phyloP scores from a whole-genome alignment of 2,329 filamentous ascomycete genomes.

The Fusarium sp. region DNA sequence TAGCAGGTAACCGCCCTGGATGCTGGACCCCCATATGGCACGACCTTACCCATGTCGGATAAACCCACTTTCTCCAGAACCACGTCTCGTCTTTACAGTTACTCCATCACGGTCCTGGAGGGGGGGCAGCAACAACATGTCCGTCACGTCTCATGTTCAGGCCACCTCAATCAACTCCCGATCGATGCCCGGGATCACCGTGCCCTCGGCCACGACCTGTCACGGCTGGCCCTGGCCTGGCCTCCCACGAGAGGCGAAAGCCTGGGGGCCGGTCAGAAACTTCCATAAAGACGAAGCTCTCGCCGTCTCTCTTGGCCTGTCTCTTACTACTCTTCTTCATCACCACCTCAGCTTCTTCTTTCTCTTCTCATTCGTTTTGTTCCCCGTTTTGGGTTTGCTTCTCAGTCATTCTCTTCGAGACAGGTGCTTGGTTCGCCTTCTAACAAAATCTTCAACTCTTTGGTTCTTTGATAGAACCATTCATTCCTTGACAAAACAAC shows the following conservation, averaged over 20 bases:
- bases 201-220: slow-evolving; percentile 20
- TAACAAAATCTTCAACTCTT: slow-evolving; percentile 22
- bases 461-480: slow-evolving; percentile 44
- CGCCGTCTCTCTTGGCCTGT: slow-evolving; percentile 10
- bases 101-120: slow-evolving; percentile 13
- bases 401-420: slow-evolving; percentile 40
- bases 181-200: slow-evolving; percentile 37
- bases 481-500: slow-evolving; percentile 37
- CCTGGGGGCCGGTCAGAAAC: not conserved
- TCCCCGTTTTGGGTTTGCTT: slow-evolving; percentile 37
- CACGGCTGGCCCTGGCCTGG: slow-evolving; percentile 27
- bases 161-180: slow-evolving; percentile 37
- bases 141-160: slow-evolving; percentile 44
- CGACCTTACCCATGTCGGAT: slow-evolving; percentile 15
- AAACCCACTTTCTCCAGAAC: slow-evolving; percentile 23
- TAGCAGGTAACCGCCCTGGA: slow-evolving; percentile 11
- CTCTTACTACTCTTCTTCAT: slow-evolving; percentile 18
- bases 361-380: slow-evolving; percentile 36
- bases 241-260: not conserved
- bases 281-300: slow-evolving; percentile 33
- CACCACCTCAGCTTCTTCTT: slow-evolving; percentile 34
- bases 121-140: slow-evolving; percentile 25
- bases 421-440: slow-evolving; percentile 43
- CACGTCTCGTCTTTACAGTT: slow-evolving; percentile 32
- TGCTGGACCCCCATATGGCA: slow-evolving; percentile 28